Evolutionary conservation across 768 basidiomycete genomes (phyloP).

Genomic region (Favolaschia claudopus): DNA sequence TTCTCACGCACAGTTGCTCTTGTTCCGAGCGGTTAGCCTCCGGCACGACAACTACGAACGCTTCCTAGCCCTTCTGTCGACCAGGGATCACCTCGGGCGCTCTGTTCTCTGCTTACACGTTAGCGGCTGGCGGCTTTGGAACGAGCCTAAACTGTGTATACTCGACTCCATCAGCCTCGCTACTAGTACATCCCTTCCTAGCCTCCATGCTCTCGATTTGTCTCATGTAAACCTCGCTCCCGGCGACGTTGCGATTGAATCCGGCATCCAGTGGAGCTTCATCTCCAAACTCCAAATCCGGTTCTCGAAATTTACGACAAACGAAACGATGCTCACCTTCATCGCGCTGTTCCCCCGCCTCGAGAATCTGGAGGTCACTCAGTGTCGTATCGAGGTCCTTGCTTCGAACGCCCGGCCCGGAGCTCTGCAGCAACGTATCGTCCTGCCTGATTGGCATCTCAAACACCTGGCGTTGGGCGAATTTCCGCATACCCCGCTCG

Average conservation of each 20-base stretch:
- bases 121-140: neutral
- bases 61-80: constrained; percentile 2
- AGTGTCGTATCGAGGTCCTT: neutral
- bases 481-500: constrained; percentile 9
- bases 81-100: neutral
- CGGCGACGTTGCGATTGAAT: too few species aligned
- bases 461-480: constrained; percentile 13
- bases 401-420: neutral
- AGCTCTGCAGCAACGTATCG: neutral
- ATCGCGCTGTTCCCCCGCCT: constrained; percentile 10
- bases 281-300: constrained; percentile 7
- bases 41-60: neutral
- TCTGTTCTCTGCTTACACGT: neutral
- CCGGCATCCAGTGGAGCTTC: neutral
- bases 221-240: neutral
- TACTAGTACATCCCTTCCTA: neutral
- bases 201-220: constrained; percentile 6
- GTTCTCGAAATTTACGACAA: constrained; percentile 6
- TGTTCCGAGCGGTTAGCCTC: constrained; percentile 14
- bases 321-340: constrained; percentile 5
- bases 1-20: constrained; percentile 8
- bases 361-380: constrained; percentile 13
- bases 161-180: neutral
- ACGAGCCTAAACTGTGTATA: neutral
- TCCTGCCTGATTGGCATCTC: constrained; percentile 5